Conservation (phyloP, 306 rosid species). For the Cucumis cinereus region DNA sequence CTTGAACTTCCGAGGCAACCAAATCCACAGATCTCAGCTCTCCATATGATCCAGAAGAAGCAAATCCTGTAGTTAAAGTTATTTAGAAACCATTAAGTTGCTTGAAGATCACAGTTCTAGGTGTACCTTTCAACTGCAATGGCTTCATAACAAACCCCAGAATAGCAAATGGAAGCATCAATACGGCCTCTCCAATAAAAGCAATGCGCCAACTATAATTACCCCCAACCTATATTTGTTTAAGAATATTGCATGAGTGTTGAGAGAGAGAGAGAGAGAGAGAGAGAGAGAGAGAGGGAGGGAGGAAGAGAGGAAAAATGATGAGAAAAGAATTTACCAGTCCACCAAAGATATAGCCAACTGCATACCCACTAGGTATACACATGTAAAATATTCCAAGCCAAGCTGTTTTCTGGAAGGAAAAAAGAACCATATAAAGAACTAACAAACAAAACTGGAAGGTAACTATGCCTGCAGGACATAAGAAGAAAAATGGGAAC, state of each 20-base stretch:
- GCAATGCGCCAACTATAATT: constrained; percentile 68
- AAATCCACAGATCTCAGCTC: constrained; percentile 23
- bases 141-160: constrained; percentile 73
- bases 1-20: constrained; percentile 42
- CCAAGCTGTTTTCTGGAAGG: constrained; percentile 80
- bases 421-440: background rate
- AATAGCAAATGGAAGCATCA: constrained; percentile 89
- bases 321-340: constrained; percentile 37
- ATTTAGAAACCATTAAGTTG: background rate
- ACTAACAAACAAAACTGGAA: constrained; percentile 7
- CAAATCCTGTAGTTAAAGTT: constrained; percentile 44
- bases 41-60: constrained; percentile 31
- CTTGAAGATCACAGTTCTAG: constrained; percentile 12
- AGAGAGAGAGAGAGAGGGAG: too few species aligned
- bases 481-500: background rate
- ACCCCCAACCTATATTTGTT: constrained; percentile 50
- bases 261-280: too few species aligned
- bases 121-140: constrained; percentile 57
- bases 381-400: constrained; percentile 94
- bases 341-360: constrained; percentile 96
- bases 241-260: background rate
- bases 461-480: background rate
- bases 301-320: background rate
- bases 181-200: constrained; percentile 67
- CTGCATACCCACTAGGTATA: constrained; percentile 83